A percentile compares a stretch with the other conserved stretches of the same genome.
These are phyloP conservation scores for Aspergillus sojae DNA, from an alignment of 2,329 filamentous ascomycete species.

Conservation along the genomic window DNA sequence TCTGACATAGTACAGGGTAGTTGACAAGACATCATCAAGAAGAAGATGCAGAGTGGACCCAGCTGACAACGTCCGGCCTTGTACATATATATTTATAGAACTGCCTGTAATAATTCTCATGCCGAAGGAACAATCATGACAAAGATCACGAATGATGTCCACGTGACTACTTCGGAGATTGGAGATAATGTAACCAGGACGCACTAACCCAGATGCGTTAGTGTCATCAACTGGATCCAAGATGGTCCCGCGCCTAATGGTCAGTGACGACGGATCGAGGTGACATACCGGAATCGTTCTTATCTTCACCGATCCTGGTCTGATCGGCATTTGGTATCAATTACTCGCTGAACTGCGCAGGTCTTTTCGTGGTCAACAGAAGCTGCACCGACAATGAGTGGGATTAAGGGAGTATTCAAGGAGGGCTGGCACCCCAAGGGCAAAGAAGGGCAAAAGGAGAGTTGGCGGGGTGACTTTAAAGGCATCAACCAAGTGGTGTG, in stretches of 20 bases:
- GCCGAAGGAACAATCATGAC: neutral
- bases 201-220: slow-evolving; percentile 4
- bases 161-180: slow-evolving; percentile 11
- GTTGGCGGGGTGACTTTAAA: slow-evolving; percentile 59
- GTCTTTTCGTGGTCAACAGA: neutral
- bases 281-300: neutral
- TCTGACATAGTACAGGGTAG: neutral
- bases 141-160: neutral
- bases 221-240: neutral
- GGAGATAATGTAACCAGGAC: neutral
- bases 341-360: neutral
- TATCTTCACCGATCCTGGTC: neutral
- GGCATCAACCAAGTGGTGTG: slow-evolving; percentile 60
- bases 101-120: neutral
- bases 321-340: slow-evolving; percentile 7
- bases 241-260: neutral
- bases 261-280: neutral
- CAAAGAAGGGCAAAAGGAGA: slow-evolving; percentile 56
- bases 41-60: neutral
- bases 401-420: slow-evolving; percentile 52
- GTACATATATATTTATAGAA: neutral
- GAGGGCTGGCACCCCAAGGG: slow-evolving; percentile 59
- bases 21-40: neutral
- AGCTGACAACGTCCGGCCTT: too few species aligned
- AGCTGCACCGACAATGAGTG: slow-evolving; percentile 43